Evolutionary conservation across 2,329 filamentous ascomycete species (phyloP).

Genomic region (Dactylella cylindrospora): DNA sequence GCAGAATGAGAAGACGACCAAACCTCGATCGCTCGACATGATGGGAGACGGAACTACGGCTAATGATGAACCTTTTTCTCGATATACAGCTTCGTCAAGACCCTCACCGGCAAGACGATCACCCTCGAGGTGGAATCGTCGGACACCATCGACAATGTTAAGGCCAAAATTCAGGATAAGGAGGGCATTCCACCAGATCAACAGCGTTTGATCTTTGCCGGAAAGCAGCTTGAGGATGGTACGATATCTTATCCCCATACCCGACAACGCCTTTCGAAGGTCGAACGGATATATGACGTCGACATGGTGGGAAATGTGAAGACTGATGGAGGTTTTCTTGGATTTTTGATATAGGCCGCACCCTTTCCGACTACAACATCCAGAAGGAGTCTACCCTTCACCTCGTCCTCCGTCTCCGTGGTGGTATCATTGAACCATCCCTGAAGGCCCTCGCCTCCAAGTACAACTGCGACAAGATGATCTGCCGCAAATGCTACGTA

Average conservation of each 20-base stretch:
- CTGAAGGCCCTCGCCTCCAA: slow-evolving; percentile 97
- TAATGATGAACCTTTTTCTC: slow-evolving; percentile 38
- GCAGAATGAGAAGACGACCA: slow-evolving; percentile 2
- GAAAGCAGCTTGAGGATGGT: slow-evolving; percentile 97
- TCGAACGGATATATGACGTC: slow-evolving; percentile 11
- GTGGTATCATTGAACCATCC: slow-evolving; percentile 98
- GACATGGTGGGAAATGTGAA: neutral
- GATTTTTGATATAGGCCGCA: slow-evolving; percentile 62
- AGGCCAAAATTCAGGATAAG: slow-evolving; percentile 99
- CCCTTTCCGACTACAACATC: slow-evolving; percentile 98
- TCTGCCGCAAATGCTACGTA: slow-evolving; percentile 99
- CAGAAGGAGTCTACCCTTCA: slow-evolving; percentile 99
- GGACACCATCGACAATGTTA: slow-evolving; percentile 99
- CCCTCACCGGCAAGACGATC: slow-evolving; percentile 99
- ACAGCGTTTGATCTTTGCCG: slow-evolving; percentile 97
- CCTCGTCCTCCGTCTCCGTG: slow-evolving; percentile 96
- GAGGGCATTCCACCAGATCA: slow-evolving; percentile 97
- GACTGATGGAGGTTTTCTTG: neutral
- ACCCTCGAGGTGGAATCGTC: slow-evolving; percentile 98
- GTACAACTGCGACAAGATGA: slow-evolving; percentile 99
- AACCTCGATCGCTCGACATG: too few relatives aligned
- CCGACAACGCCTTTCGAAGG: slow-evolving; percentile 8
- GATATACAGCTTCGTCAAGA: slow-evolving; percentile 89
- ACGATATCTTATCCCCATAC: slow-evolving; percentile 13
- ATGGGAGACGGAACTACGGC: slow-evolving; percentile 39